These are phyloP conservation scores for Vinca minor DNA, from an alignment of 257 asterid genomes.

Conservation along the genomic window DNA sequence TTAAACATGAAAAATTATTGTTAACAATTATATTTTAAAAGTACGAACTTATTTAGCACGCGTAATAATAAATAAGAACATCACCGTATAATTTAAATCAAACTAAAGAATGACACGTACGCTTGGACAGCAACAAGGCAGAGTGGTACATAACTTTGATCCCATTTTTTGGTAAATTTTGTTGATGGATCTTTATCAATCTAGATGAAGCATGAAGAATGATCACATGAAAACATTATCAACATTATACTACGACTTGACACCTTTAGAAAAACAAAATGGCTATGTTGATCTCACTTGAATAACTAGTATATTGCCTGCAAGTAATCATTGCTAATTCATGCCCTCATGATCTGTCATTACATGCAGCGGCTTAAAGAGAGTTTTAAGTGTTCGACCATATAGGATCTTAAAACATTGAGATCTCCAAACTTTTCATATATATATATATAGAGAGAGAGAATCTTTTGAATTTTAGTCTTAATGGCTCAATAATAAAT, in stretches of 20 bases:
- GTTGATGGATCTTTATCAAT: background rate
- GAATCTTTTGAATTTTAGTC: too few species aligned
- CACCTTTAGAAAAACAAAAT: background rate
- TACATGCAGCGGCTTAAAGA: too few species aligned
- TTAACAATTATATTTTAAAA: background rate
- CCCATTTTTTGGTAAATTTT: background rate
- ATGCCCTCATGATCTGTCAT: slow-evolving; percentile 14
- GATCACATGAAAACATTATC: background rate
- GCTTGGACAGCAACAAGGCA: background rate
- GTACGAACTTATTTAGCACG: background rate
- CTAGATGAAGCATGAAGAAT: background rate
- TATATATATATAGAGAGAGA: too few species aligned
- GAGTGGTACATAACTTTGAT: background rate
- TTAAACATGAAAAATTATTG: background rate
- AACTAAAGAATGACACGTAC: background rate
- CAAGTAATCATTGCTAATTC: slow-evolving; percentile 16
- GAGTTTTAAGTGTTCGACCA: too few species aligned
- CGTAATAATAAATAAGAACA: background rate
- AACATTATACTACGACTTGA: background rate
- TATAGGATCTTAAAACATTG: too few species aligned
- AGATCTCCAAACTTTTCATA: too few species aligned
- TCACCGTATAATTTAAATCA: background rate
- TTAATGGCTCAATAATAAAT: too few species aligned
- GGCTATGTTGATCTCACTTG: background rate
- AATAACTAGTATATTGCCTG: background rate